Percentiles rank a stretch among this genome's conserved stretches.
Conservation (phyloP, 116 monocot species). For the Trichopus zeylanicus region DNA sequence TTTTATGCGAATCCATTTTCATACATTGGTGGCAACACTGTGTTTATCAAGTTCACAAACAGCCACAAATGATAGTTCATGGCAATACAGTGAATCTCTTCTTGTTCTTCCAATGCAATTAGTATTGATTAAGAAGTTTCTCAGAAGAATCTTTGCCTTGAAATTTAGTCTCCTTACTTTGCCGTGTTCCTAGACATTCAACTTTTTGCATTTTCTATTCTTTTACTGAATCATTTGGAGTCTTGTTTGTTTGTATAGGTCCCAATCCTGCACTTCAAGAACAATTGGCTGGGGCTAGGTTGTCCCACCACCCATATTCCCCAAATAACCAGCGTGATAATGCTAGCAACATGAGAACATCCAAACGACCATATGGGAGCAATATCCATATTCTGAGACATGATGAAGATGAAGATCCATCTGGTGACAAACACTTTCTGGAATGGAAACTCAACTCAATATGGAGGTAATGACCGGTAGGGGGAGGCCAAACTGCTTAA, state of each 20-base stretch:
- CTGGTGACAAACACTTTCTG: conserved; percentile 68
- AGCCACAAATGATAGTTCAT: conserved; percentile 16
- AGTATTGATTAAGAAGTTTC: no score
- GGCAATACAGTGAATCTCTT: conserved; percentile 51
- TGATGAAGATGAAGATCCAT: conserved; percentile 37
- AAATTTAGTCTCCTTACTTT: no score
- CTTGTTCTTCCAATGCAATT: background rate
- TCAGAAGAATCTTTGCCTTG: no score
- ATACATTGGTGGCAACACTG: conserved; percentile 40
- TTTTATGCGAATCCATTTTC: conserved; percentile 80
- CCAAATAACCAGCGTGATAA: conserved; percentile 4
- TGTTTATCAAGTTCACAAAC: conserved; percentile 29
- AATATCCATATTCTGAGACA: conserved; percentile 82
- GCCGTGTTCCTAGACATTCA: no score
- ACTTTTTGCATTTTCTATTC: no score
- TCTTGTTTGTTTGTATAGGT: conserved; percentile 17
- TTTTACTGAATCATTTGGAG: no score
- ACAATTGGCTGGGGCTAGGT: background rate
- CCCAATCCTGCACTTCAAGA: conserved; percentile 17
- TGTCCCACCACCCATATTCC: no score
- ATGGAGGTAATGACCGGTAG: conserved; percentile 59
- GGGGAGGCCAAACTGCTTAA: no score
- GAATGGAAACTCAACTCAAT: conserved; percentile 97
- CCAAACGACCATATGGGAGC: conserved; percentile 51
- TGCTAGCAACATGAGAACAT: conserved; percentile 8